Base-by-base conservation (phyloP, 129 eudicot genomes). In the carrot (Daucus carota) region DNA sequence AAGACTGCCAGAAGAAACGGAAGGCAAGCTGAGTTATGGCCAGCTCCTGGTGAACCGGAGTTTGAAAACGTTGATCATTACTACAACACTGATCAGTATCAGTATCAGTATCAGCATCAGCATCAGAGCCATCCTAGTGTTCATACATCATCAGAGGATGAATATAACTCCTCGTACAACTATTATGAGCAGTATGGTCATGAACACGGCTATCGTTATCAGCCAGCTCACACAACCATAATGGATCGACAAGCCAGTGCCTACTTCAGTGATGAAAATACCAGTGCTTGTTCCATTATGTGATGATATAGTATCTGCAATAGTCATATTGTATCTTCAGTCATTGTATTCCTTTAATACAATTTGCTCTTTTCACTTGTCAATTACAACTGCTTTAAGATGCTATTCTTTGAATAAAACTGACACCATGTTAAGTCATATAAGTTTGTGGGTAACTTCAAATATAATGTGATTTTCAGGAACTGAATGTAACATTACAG, bases 11-110 rank as follows among this genome's bases (percentile, higher is more conserved):
- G 98, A 44, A 83, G 82, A 38, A 87, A 88, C 3, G 92, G 97
- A 75, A 85, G 86, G 74, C 82, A 74, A 62, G 98, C 96, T 0
- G 97, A 91, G 73, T 68, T 94, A 38, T 94, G 97, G 97, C 93
- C 91, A 66, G 82, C 73, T 63, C 97, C 98, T 2, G 77, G 91
- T 85, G 84, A 87, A 81, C 89, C 85, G 3, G 88, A 88, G 42
- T 73, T 77, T 46, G 76, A 87, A 31, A 67, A 47, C 42, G 76
- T 50, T 9, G 72, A 73, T 5, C 77, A 77, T 15, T 73, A 77
- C 33, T 79, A 83, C 47, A 71, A 71, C 71, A 63, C 70, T 48
- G 66, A 72, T 75, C 86, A 83, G 57, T 88, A 66, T 72, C 86
- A 83, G 57, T 88, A 84, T 78, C 86, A 83, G 57, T 88, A 66